phyloP scores from a whole-genome alignment of 2,329 filamentous ascomycete species.

The Ophiostoma ulmi region DNA sequence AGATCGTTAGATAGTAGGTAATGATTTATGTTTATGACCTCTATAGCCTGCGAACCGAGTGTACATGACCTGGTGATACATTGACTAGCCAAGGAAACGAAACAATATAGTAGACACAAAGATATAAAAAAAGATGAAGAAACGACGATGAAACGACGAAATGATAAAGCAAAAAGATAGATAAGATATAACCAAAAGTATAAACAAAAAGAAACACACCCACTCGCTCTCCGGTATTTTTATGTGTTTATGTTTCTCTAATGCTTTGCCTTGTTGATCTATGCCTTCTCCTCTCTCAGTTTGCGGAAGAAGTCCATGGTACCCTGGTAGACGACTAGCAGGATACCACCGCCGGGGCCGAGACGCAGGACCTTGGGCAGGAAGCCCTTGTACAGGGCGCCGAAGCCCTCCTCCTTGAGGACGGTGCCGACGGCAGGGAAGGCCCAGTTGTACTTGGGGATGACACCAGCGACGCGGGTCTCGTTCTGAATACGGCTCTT shows the following conservation, averaged over 20 bases:
- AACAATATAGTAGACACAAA: conserved; percentile 10
- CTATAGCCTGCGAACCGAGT: not conserved
- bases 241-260: not conserved
- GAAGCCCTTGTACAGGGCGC: conserved; percentile 95
- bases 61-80: not conserved
- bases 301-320: conserved; percentile 90
- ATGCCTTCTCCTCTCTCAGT: conserved; percentile 36
- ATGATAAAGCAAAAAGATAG: not conserved
- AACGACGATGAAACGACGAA: not conserved
- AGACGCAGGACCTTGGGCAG: conserved; percentile 83
- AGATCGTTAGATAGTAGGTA: not conserved
- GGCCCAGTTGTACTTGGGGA: conserved; percentile 98
- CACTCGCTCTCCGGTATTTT: conserved; percentile 1
- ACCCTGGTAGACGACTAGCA: conserved; percentile 80
- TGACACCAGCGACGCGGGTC: conserved; percentile 69
- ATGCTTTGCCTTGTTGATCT: not conserved
- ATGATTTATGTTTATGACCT: not conserved
- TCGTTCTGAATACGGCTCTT: conserved; percentile 98
- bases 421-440: conserved; percentile 82
- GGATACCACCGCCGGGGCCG: conserved; percentile 62
- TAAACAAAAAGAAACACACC: not conserved
- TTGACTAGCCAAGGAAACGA: not conserved
- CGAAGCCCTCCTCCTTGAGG: conserved; percentile 87
- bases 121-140: not conserved
- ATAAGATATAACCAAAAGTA: not conserved